Evolutionary conservation across 2,329 filamentous ascomycete genomes (phyloP).

Genomic region (Cladosporium sp.): DNA sequence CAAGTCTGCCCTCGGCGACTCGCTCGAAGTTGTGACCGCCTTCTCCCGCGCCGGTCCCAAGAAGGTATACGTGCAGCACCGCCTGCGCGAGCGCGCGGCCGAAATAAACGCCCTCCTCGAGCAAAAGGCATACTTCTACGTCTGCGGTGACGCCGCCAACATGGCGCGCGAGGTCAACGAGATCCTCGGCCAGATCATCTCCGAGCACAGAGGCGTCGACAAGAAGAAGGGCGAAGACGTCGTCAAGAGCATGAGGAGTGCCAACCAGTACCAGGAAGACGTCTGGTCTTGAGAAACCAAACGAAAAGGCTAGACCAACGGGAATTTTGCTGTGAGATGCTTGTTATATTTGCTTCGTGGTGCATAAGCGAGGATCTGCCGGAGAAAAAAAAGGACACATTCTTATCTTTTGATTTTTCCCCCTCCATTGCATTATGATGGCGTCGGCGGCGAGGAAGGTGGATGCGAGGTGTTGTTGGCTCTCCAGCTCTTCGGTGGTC

Average conservation of each 20-base stretch:
- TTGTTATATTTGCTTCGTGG: no score
- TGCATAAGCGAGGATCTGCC: no score
- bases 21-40: slow-evolving; percentile 83
- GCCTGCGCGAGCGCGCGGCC: slow-evolving; percentile 74
- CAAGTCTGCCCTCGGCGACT: slow-evolving; percentile 76
- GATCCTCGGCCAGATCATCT: slow-evolving; percentile 79
- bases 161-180: slow-evolving; percentile 57
- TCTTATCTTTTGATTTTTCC: no score
- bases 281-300: slow-evolving; percentile 50
- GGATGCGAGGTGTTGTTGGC: no score
- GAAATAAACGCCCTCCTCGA: slow-evolving; percentile 83
- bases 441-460: no score
- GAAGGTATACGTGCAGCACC: slow-evolving; percentile 96
- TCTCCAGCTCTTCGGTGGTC: no score
- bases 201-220: slow-evolving; percentile 74
- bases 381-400: no score
- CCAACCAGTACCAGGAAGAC: slow-evolving; percentile 91
- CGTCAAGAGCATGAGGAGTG: slow-evolving; percentile 91
- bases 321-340: no score
- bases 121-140: slow-evolving; percentile 91
- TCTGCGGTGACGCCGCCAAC: slow-evolving; percentile 94
- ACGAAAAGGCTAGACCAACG: no score
- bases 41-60: slow-evolving; percentile 85
- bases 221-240: slow-evolving; percentile 90
- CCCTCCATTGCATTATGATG: no score